A percentile compares a stretch with the other conserved stretches of the same genome.
Evolutionary conservation across 441 rosid genomes (phyloP).

Genomic region (Geranium incanum): DNA sequence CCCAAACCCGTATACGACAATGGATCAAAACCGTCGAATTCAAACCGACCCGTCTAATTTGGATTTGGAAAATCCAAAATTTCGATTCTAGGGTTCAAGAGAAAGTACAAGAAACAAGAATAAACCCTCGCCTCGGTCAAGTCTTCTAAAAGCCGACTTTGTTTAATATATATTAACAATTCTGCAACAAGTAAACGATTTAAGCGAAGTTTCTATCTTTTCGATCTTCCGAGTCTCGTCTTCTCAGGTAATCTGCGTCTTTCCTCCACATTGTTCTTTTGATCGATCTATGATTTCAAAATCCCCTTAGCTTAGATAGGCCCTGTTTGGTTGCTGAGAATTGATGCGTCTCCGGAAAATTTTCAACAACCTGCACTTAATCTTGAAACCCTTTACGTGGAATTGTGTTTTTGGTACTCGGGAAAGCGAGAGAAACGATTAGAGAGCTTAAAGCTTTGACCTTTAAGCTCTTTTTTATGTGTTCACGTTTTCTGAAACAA

Average conservation of each 20-base stretch:
- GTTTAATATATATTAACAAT: background rate
- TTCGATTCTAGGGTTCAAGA: background rate
- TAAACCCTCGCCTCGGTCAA: background rate
- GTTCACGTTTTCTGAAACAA: background rate
- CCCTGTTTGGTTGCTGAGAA: constrained; percentile 4
- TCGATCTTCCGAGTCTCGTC: background rate
- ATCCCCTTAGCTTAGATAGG: background rate
- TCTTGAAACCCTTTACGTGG: background rate
- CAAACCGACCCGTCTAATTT: background rate
- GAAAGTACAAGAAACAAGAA: background rate
- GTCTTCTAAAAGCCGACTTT: background rate
- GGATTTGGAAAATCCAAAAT: background rate
- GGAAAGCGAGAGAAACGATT: background rate
- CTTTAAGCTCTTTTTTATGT: background rate
- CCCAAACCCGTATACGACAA: too few species aligned
- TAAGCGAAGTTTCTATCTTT: background rate
- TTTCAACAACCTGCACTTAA: background rate
- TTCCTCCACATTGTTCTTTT: background rate
- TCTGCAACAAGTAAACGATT: background rate
- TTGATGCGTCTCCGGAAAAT: background rate
- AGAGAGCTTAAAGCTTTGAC: background rate
- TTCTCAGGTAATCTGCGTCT: constrained; percentile 12
- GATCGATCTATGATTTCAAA: background rate
- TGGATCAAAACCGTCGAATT: background rate
- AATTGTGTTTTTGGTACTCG: background rate